These are phyloP conservation scores for Chaetoceros tenuissimus DNA, from an alignment of 108 stramenopile species.

Conservation along the genomic window DNA sequence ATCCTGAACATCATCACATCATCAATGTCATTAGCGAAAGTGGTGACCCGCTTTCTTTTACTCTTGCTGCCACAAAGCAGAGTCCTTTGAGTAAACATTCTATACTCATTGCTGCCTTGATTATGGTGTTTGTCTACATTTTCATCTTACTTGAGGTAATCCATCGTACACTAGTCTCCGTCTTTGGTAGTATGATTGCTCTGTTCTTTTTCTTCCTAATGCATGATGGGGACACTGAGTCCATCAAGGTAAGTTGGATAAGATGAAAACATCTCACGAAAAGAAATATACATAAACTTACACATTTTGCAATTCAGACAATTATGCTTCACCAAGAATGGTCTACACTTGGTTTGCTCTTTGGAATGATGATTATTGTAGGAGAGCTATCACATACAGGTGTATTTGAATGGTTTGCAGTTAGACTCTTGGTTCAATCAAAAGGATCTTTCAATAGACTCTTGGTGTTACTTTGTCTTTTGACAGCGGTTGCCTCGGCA, in stretches of 20 bases:
- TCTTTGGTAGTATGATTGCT: slow-evolving; percentile 51
- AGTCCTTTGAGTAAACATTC: slow-evolving; percentile 26
- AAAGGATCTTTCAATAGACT: slow-evolving; percentile 42
- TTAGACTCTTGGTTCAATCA: slow-evolving; percentile 32
- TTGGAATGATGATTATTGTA: slow-evolving; percentile 68
- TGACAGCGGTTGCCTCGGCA: slow-evolving; percentile 38
- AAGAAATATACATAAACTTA: neutral
- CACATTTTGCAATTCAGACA: neutral
- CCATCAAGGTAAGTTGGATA: slow-evolving; percentile 10
- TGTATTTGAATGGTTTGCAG: slow-evolving; percentile 57
- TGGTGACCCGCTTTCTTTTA: slow-evolving; percentile 26
- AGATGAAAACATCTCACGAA: neutral
- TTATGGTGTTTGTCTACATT: slow-evolving; percentile 53
- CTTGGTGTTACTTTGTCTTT: slow-evolving; percentile 31
- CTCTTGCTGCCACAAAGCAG: slow-evolving; percentile 19
- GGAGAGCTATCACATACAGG: slow-evolving; percentile 54
- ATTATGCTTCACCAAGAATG: slow-evolving; percentile 52
- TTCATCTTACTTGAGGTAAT: slow-evolving; percentile 57
- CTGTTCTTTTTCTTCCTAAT: slow-evolving; percentile 43
- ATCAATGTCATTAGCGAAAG: slow-evolving; percentile 31
- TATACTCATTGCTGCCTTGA: slow-evolving; percentile 39
- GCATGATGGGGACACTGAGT: slow-evolving; percentile 36
- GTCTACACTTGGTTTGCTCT: slow-evolving; percentile 48
- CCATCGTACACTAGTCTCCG: slow-evolving; percentile 53
- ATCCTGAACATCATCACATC: slow-evolving; percentile 34